Evolutionary conservation across 2,329 filamentous ascomycete genomes (phyloP), one percentile per base, ranked within the genome.

Genomic region (Gaeumannomyces sp.): DNA sequence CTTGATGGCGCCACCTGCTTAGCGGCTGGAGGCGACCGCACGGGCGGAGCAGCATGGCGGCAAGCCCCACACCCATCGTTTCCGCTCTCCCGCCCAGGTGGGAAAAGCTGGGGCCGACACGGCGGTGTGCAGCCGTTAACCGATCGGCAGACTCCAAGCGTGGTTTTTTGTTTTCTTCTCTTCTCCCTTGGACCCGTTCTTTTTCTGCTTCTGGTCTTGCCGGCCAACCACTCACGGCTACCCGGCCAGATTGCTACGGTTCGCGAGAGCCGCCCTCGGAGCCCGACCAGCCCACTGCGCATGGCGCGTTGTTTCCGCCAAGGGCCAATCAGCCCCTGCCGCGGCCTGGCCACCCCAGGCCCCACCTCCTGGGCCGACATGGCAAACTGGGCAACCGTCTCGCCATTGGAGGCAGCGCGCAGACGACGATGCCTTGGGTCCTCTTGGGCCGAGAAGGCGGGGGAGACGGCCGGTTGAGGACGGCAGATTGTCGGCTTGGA

Each of bases 81-180:
- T 53, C 45, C 45, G 45, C 45, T 8, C 14, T 53, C 45, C 45
- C 45, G 22, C n/a, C 45, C 19, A 19, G 45, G 45, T 53, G 45
- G 45, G 45, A 53, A 53, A 53, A 53, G 45, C 45, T 53, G 45
- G 45, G 45, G 45, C 45, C 45, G 45, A 53, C 45, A 53, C 45
- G 45, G 45, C 45, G 45, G 45, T 53, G 45, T 53, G 45, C 22
- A n/a, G 45, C 45, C 45, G 45, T n/a, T 22, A 53, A 53, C 45
- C 45, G 45, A 53, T 53, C 45, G 45, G 45, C 45, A 53, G 19
- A 53, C 45, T 13, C 3, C 16, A 50, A 50, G 38, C 38, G 38
- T 45, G 38, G 16, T 25, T 25, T 45, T 45, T 19, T 16, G 6
- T 35, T 38, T 16, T 38, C 35, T 31, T 31, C 31, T 8, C 31